phyloP scores from a whole-genome alignment of 2,329 filamentous ascomycete species.

The Chaetoscypha palmicola region DNA sequence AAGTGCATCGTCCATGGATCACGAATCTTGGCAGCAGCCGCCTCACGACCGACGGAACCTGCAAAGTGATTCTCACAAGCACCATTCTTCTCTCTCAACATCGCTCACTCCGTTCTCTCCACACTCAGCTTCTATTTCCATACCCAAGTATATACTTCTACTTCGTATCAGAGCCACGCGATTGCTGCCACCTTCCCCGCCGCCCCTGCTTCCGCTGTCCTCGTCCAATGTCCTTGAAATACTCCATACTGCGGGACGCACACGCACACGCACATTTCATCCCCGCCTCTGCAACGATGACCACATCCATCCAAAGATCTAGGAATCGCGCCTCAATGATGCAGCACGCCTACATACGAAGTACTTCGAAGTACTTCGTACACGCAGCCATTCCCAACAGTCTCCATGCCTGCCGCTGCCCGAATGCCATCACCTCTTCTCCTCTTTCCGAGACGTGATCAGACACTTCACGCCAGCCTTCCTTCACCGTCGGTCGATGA shows the following conservation, averaged over 20 bases:
- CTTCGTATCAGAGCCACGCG: not conserved
- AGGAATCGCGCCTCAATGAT: too few relatives aligned
- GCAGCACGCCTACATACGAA: too few relatives aligned
- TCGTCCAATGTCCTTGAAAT: too few relatives aligned
- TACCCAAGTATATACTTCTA: too few relatives aligned
- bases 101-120: not conserved
- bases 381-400: not conserved
- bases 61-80: too few relatives aligned
- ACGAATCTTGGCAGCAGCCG: not conserved
- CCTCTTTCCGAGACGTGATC: too few relatives aligned
- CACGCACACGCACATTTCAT: not conserved
- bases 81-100: not conserved
- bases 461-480: not conserved
- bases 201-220: not conserved
- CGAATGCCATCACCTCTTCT: not conserved
- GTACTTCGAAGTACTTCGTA: not conserved
- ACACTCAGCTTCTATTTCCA: not conserved
- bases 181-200: not conserved
- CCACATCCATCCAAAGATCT: not conserved
- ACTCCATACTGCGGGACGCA: too few relatives aligned
- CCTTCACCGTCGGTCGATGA: not conserved
- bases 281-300: not conserved
- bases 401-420: not conserved
- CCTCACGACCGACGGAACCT: too few relatives aligned
- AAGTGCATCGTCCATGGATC: not conserved